Evolutionary conservation across 73 alveolate species (phyloP), one percentile per base, ranked within the genome.

Genomic region (Paraurostyla sp.): DNA sequence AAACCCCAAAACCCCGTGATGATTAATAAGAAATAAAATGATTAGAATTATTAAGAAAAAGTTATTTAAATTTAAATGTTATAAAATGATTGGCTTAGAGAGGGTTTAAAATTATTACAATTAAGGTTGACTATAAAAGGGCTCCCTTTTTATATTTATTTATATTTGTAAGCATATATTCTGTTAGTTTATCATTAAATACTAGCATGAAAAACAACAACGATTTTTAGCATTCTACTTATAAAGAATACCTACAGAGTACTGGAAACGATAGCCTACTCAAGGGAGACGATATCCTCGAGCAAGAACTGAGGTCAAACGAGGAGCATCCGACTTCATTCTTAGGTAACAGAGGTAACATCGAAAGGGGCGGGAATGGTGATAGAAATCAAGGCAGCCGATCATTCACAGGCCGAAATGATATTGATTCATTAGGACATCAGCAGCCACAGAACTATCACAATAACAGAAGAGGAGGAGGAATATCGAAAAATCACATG

Each of bases 81-180:
- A 65, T 65, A 65, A 65, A 65, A 65, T 65, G 82, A 65, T 65
- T 65, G 82, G 82, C 6, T 22, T 56, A 32, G 82, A 38, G 25
- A 15, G 82, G 42, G 6, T 38, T n/a, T 35, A 65, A 65, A 65
- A 65, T 36, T 65, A 65, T 65, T 65, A 65, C 41, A 65, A 65
- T 6, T 65, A 52, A 6, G 13, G 82, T 11, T 22, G 6, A 30
- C 60, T 65, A 65, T 65, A 65, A 22, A 65, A 65, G 58, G 78
- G 46, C 54, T 40, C 9, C 82, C 16, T 65, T 65, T 65, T 65
- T 38, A 18, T 65, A 65, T 35, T 65, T 38, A 65, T 22, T 65
- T 65, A 65, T 65, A 65, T 22, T 60, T n/a, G n/a, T 7, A 38
- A 65, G 22, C 82, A 1, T 65, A 22, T 38, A 65, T 65, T 18